phyloP scores from a whole-genome alignment of 768 basidiomycete species.

The Suillus spraguei region DNA sequence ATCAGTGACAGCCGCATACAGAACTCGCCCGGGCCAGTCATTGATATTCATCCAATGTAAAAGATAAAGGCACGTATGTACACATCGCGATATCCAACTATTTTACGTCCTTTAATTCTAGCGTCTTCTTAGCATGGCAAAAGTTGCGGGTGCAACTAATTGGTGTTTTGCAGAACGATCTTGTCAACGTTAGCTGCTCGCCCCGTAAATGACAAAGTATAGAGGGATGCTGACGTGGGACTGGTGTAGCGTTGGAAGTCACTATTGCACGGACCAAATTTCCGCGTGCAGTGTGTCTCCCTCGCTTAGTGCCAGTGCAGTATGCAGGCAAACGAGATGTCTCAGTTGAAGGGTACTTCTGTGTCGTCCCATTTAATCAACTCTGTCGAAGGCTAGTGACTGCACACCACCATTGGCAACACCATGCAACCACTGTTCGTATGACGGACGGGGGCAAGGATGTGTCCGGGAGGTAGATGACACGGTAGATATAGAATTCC shows the following conservation, averaged over 20 bases:
- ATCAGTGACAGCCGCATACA: background rate
- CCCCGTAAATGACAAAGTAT: slow-evolving; percentile 3
- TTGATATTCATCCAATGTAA: no score
- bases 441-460: background rate
- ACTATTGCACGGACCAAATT: no score
- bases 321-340: background rate
- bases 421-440: background rate
- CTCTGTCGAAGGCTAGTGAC: background rate
- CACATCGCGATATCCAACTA: no score
- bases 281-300: background rate
- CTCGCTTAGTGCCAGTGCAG: background rate
- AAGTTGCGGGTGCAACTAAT: background rate
- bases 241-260: background rate
- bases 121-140: background rate
- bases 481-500: background rate
- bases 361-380: background rate
- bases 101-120: no score
- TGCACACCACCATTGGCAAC: background rate
- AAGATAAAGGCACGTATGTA: background rate
- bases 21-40: no score
- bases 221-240: background rate
- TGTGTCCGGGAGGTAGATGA: background rate
- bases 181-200: slow-evolving; percentile 10
- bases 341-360: background rate
- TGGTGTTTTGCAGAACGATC: background rate